These are phyloP conservation scores for Rhizopogon vesiculosus DNA, from an alignment of 768 basidiomycete genomes.

Conservation along the genomic window DNA sequence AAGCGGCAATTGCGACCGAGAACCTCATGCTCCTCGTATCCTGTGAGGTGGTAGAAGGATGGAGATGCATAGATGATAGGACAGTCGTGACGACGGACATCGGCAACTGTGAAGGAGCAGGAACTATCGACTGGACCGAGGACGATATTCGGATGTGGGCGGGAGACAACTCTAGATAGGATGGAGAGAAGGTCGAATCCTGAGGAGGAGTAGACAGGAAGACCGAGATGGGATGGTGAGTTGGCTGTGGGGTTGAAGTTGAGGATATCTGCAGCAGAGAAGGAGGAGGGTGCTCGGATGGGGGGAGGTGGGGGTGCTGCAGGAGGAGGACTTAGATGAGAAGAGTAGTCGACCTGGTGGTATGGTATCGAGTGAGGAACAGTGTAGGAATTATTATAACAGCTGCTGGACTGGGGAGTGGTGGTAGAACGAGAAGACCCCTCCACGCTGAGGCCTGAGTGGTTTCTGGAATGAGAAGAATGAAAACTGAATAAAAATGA, in stretches of 20 bases:
- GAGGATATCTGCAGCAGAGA: constrained; percentile 5
- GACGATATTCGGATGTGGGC: constrained; percentile 67
- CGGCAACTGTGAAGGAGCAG: constrained; percentile 89
- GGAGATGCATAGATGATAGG: constrained; percentile 93
- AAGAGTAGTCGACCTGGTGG: neutral
- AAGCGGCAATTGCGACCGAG: constrained; percentile 90
- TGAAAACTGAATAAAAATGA: constrained; percentile 21
- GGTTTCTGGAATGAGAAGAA: constrained; percentile 14
- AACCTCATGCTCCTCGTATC: constrained; percentile 71
- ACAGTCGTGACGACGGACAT: constrained; percentile 72
- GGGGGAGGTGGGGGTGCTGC: constrained; percentile 1
- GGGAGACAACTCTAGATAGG: constrained; percentile 68
- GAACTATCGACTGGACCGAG: constrained; percentile 92
- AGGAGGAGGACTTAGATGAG: constrained; percentile 3
- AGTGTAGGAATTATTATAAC: neutral
- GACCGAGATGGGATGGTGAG: constrained; percentile 27
- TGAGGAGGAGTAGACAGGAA: constrained; percentile 80
- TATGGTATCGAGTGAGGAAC: constrained; percentile 2
- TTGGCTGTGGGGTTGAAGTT: neutral
- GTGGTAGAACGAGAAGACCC: neutral
- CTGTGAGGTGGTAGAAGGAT: constrained; percentile 73
- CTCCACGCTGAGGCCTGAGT: neutral
- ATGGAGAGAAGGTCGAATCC: constrained; percentile 90
- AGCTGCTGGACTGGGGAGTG: neutral
- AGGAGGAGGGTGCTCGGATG: neutral